phyloP scores from a whole-genome alignment of 495 filamentous ascomycete species.

The Neurospora discreta region DNA sequence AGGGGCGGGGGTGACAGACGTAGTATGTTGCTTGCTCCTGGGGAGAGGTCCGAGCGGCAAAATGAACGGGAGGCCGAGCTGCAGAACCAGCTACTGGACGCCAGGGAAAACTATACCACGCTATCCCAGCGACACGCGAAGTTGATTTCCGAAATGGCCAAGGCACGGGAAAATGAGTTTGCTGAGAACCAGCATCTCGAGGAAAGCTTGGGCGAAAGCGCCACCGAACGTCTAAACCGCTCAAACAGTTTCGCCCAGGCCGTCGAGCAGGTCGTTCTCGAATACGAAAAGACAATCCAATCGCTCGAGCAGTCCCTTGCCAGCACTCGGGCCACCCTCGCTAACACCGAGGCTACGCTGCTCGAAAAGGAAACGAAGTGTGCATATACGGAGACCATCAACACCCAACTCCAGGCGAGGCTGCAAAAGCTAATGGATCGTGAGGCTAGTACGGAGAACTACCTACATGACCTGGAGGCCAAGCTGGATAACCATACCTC shows the following conservation, averaged over 20 bases:
- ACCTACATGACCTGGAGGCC: slow-evolving; percentile 80
- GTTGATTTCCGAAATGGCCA: slow-evolving; percentile 87
- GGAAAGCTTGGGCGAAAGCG: slow-evolving; percentile 58
- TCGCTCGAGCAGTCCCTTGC: slow-evolving; percentile 85
- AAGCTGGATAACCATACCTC: slow-evolving; percentile 82
- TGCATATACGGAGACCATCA: slow-evolving; percentile 83
- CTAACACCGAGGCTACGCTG: slow-evolving; percentile 70
- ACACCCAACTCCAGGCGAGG: slow-evolving; percentile 76
- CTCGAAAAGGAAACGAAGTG: slow-evolving; percentile 90
- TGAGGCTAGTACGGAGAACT: slow-evolving; percentile 78
- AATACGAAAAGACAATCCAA: slow-evolving; percentile 98
- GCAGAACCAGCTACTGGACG: slow-evolving; percentile 85
- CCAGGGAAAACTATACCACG: slow-evolving; percentile 89
- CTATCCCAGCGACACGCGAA: slow-evolving; percentile 87
- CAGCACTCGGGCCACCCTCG: slow-evolving; percentile 73
- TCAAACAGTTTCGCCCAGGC: slow-evolving; percentile 92
- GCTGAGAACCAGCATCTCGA: slow-evolving; percentile 38
- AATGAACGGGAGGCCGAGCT: slow-evolving; percentile 81
- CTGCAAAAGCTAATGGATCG: slow-evolving; percentile 84
- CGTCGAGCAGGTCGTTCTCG: slow-evolving; percentile 88
- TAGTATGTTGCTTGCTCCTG: slow-evolving; percentile 33
- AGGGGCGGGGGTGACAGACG: slow-evolving; percentile 46
- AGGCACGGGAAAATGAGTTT: slow-evolving; percentile 58
- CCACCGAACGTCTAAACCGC: slow-evolving; percentile 79
- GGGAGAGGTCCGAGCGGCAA: slow-evolving; percentile 68